Conservation (phyloP, 2,329 filamentous ascomycete genomes). For the Hymenoscyphus salicellus region DNA sequence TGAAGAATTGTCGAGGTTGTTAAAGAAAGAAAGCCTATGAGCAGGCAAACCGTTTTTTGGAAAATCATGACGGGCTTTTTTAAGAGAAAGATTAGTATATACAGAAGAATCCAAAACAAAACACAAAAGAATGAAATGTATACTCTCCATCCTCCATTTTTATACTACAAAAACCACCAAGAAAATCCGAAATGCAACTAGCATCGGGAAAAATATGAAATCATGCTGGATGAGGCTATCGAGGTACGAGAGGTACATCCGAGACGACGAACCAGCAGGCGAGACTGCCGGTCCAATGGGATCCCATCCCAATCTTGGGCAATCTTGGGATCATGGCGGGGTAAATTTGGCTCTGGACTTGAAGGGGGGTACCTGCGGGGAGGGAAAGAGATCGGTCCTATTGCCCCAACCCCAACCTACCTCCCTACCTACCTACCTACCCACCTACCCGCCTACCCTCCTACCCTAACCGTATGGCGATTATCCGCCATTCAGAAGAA, state of each 20-base stretch:
- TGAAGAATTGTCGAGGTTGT: conserved; percentile 30
- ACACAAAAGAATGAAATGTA: too few species aligned
- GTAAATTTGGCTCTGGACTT: background rate
- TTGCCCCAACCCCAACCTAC: background rate
- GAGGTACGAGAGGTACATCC: background rate
- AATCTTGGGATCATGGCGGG: conserved; percentile 5
- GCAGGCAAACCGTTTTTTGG: conserved; percentile 2
- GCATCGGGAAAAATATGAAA: background rate
- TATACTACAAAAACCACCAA: background rate
- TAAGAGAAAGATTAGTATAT: background rate
- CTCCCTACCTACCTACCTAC: too few species aligned
- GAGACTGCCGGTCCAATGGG: conserved; percentile 8
- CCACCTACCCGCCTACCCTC: too few species aligned
- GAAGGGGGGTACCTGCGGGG: background rate
- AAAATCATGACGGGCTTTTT: conserved; percentile 14
- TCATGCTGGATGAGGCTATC: background rate
- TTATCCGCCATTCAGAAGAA: conserved; percentile 6
- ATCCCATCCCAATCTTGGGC: conserved; percentile 1
- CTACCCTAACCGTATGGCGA: background rate
- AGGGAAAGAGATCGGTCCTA: background rate
- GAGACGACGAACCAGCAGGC: background rate
- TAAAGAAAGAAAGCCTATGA: conserved; percentile 11
- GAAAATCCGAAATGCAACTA: background rate
- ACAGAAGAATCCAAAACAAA: background rate
- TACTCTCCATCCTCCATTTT: background rate